A percentile compares a stretch with the other conserved stretches of the same genome.
These are phyloP conservation scores for Juncus inflexus DNA, from an alignment of 176 grass and related monocot genomes.

Conservation along the genomic window DNA sequence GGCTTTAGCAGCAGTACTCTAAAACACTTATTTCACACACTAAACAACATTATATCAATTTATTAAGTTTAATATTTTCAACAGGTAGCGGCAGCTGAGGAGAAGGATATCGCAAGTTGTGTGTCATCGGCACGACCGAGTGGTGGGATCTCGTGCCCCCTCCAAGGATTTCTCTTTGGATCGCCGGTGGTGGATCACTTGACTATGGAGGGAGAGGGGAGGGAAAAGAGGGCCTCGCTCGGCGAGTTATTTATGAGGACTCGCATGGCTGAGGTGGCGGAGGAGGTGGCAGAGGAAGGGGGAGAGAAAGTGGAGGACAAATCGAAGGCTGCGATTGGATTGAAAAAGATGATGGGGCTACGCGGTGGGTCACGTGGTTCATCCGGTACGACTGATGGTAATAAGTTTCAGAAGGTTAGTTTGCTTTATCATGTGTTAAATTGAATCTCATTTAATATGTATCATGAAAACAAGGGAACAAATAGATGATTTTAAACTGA, in stretches of 20 bases:
- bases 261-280: slow-evolving; percentile 49
- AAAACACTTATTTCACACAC: too few species aligned
- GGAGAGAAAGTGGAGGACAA: slow-evolving; percentile 29
- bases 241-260: slow-evolving; percentile 94
- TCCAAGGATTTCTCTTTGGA: slow-evolving; percentile 85
- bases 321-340: slow-evolving; percentile 17
- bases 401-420: slow-evolving; percentile 76
- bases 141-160: slow-evolving; percentile 60
- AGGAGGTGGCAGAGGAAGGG: slow-evolving; percentile 36
- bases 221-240: slow-evolving; percentile 68
- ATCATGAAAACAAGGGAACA: too few species aligned
- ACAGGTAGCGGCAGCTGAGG: slow-evolving; percentile 30
- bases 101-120: slow-evolving; percentile 29
- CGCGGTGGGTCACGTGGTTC: slow-evolving; percentile 9
- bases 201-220: slow-evolving; percentile 27
- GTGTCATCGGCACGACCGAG: slow-evolving; percentile 69
- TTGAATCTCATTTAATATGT: too few species aligned
- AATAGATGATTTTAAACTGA: too few species aligned
- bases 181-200: slow-evolving; percentile 54
- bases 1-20: slow-evolving; percentile 37
- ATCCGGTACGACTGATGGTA: slow-evolving; percentile 14
- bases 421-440: neutral
- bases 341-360: slow-evolving; percentile 45
- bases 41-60: too few species aligned
- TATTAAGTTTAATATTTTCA: too few species aligned